Conservation (phyloP, 2,329 filamentous ascomycete genomes). For the Diaporthe ilicicola region DNA sequence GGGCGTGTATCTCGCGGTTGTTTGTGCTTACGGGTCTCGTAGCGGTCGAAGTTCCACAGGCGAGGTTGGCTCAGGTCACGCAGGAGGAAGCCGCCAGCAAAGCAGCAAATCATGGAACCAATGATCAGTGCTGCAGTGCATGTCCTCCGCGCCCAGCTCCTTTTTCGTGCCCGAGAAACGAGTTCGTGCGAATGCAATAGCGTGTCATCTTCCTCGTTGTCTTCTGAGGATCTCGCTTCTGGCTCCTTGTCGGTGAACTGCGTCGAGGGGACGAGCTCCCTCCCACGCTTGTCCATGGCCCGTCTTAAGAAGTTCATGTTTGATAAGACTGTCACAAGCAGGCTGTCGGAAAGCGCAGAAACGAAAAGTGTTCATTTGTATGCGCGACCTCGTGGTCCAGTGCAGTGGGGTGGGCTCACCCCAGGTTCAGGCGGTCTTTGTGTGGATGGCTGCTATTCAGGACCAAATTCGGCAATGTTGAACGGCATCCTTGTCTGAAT, state of each 20-base stretch:
- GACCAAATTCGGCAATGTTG: neutral
- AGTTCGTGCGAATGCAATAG: neutral
- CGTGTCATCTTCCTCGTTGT: constrained; percentile 5
- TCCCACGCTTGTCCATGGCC: neutral
- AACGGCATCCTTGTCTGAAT: neutral
- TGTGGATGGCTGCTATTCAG: neutral
- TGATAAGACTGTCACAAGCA: neutral
- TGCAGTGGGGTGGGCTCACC: neutral
- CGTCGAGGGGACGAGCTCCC: neutral
- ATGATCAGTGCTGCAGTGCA: neutral
- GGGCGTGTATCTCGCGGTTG: fast-evolving
- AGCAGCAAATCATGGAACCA: constrained; percentile 2
- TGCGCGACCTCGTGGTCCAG: neutral
- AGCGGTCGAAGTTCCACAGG: constrained; percentile 4
- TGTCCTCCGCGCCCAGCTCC: neutral
- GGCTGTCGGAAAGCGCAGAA: neutral
- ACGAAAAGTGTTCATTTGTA: neutral
- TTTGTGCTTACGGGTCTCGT: neutral
- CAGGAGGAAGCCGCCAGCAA: neutral
- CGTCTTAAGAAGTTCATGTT: neutral
- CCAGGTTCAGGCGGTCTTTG: neutral
- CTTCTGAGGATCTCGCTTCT: neutral
- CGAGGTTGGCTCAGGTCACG: neutral
- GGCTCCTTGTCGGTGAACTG: neutral
- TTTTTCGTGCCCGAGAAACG: neutral